Base-by-base conservation (phyloP, 768 basidiomycete species). In the Nevesoporus exiguus region DNA sequence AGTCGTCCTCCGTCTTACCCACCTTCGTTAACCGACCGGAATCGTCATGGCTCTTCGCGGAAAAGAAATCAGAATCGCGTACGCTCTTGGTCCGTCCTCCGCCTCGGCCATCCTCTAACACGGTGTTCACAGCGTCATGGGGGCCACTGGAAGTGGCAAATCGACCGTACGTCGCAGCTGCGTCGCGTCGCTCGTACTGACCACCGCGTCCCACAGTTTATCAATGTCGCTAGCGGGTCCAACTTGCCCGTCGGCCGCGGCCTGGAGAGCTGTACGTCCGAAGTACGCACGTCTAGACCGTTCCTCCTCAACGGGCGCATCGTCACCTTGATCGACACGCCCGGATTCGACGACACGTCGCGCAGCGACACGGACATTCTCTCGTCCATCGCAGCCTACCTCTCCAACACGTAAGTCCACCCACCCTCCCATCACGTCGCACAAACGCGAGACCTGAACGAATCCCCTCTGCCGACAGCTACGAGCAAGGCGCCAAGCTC, bases 341-440 rank as follows among this genome's bases (percentile, higher is more conserved):
- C 83, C 15, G 83, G 83, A 5, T 84, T 84, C 62, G 82, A 83
- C 58, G 81, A 84, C 58, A 78, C 80, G 9, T 19, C 56, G 13
- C 73, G 71, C 41, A 78, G 74, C 55, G 81, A 82, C 54, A 73
- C 76, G 1, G 79, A 79, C 37, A 73, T 83, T 11, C 67, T 83
- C 34, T 74, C 71, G 27, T 75, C 77, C 72, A 80, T 82, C 49
- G 77, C 80, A 55, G 75, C 33, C 1, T 70, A 71, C 37, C 63
- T 70, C n/a, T 67, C 69, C 54, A 71, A 59, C 47, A 69, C 67
- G 69, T 71, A 49, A 54, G 68, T 48, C 30, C 3, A 14, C 5
- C 30, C 3, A 14, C 5, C 24, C 9, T 39, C 47, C 11, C 30
- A 25, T n/a, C 40, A 1, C 19, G 40, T 6, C 37, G 11, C 34